phyloP scores from a whole-genome alignment of 108 stramenopile genomes.

The Cyclotella sp. region DNA sequence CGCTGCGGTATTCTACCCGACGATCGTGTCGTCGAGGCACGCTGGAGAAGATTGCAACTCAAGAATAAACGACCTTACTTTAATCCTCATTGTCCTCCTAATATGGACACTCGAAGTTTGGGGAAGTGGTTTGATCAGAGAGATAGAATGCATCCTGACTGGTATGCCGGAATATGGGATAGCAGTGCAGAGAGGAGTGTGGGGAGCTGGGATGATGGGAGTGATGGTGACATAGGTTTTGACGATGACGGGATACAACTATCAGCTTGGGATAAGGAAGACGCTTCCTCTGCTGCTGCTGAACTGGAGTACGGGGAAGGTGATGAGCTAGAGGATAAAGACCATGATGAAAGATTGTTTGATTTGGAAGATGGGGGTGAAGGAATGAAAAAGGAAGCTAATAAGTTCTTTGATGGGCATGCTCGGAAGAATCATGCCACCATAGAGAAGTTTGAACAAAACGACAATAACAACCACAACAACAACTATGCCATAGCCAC shows the following conservation, averaged over 20 bases:
- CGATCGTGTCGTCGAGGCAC: constrained; percentile 42
- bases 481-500: background rate
- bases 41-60: constrained; percentile 30
- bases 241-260: constrained; percentile 29
- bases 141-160: constrained; percentile 17
- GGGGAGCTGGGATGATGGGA: constrained; percentile 25
- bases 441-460: background rate
- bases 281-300: constrained; percentile 16
- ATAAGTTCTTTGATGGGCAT: constrained; percentile 33
- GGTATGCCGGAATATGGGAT: constrained; percentile 42
- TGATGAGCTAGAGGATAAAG: constrained; percentile 47
- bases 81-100: constrained; percentile 17
- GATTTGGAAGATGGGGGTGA: constrained; percentile 42
- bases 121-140: constrained; percentile 35
- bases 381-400: constrained; percentile 35
- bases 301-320: constrained; percentile 53
- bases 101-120: constrained; percentile 43
- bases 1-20: constrained; percentile 36
- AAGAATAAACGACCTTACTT: constrained; percentile 39
- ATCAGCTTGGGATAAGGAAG: constrained; percentile 18
- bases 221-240: constrained; percentile 32
- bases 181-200: constrained; percentile 14
- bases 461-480: background rate
- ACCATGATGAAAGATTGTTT: constrained; percentile 46
- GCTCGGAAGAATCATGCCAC: background rate